These are phyloP conservation scores for Psilocybe tampanensis DNA, from an alignment of 768 basidiomycete genomes.

Conservation along the genomic window DNA sequence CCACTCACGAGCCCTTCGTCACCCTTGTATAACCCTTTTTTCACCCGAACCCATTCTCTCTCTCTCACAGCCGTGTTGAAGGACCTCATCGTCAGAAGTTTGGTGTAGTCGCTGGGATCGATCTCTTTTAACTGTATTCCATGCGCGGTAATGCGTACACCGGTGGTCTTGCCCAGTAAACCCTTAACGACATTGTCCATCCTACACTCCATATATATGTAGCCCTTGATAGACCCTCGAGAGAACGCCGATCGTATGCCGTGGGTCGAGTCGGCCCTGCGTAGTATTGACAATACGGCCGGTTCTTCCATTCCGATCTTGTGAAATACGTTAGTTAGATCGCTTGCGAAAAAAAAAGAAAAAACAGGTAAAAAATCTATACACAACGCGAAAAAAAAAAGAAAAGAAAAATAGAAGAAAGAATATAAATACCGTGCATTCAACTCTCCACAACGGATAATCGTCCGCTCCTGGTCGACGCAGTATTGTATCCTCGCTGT, in stretches of 20 bases:
- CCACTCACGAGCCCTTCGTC: constrained; percentile 10
- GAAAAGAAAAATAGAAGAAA: too few species aligned
- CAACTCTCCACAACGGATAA: too few species aligned
- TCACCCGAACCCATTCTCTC: constrained; percentile 10
- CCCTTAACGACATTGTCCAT: background rate
- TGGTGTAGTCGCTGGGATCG: background rate
- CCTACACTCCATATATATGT: constrained; percentile 12
- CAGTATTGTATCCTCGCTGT: too few species aligned
- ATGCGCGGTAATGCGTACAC: background rate
- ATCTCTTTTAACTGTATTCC: background rate
- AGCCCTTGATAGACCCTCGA: constrained; percentile 5
- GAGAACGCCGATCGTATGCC: constrained; percentile 9
- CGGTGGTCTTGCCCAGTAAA: constrained; percentile 2
- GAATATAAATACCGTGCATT: too few species aligned
- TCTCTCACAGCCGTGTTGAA: background rate
- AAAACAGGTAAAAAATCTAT: too few species aligned
- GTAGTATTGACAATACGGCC: background rate
- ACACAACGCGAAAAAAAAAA: too few species aligned
- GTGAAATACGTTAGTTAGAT: too few species aligned
- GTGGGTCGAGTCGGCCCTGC: background rate
- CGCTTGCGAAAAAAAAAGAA: too few species aligned
- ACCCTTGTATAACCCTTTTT: constrained; percentile 15
- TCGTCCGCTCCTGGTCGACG: too few species aligned
- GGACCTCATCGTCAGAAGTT: background rate
- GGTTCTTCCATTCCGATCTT: background rate